These are phyloP conservation scores for Agastache rugosa DNA, from an alignment of 257 asterid genomes.

Conservation along the genomic window DNA sequence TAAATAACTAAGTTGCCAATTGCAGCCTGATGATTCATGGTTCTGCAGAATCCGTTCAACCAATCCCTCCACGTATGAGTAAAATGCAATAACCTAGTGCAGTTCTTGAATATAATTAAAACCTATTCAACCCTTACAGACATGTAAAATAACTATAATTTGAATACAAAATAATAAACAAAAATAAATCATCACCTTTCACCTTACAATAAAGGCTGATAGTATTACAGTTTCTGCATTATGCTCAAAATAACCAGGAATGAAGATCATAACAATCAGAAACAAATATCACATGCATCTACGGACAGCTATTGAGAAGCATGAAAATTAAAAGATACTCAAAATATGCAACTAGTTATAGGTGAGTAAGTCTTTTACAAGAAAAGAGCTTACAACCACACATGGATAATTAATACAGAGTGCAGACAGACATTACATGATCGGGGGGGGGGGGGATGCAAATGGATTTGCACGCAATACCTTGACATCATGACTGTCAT, in stretches of 20 bases:
- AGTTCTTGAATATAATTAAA: no score
- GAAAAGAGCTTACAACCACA: neutral
- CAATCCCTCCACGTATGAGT: no score
- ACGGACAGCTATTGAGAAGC: conserved; percentile 15
- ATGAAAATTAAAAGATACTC: conserved; percentile 2
- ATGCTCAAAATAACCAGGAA: neutral
- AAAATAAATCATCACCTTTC: neutral
- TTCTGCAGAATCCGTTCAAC: no score
- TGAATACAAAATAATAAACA: neutral
- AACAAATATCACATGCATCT: neutral
- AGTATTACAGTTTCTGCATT: neutral
- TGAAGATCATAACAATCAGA: neutral
- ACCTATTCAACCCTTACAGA: no score
- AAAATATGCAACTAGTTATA: neutral
- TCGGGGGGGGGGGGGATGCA: neutral
- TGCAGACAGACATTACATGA: neutral
- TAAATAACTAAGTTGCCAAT: no score
- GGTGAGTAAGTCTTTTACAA: neutral
- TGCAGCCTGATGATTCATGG: no score
- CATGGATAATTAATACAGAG: conserved; percentile 1
- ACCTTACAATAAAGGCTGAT: neutral
- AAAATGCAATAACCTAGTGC: no score
- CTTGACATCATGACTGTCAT: conserved; percentile 88
- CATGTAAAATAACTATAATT: no score
- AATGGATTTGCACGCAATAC: conserved; percentile 44